Evolutionary conservation across 2,329 filamentous ascomycete species (phyloP), one percentile per base, ranked within the genome.

Genomic region (Clarireedia homoeocarpa): DNA sequence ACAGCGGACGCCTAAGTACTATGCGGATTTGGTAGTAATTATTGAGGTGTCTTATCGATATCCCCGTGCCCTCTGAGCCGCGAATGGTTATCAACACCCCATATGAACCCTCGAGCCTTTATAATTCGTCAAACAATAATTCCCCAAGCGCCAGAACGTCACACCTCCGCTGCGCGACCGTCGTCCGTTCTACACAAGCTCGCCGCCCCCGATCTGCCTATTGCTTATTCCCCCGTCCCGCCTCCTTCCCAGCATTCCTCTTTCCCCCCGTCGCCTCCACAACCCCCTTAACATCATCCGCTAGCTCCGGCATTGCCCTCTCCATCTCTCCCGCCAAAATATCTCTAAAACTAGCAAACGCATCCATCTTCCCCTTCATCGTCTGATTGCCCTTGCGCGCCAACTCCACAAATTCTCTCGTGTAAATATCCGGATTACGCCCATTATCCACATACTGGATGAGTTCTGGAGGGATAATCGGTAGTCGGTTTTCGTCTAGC

Each of bases 391-490:
- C 76, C 48, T 83, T 75, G 54, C 83, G 74, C 24, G 84, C 83
- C 52, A 84, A 75, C 78, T 88, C 84, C 65, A 87, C 83, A 65
- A 88, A 87, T 73, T 88, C 84, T 65, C 84, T 77, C 54, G 84
- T 88, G 75, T 88, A 88, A 63, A 88, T 87, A 71, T 88, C 84
- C 2, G 84, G 84, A 73, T 88, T 88, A 51, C 84, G 82, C 46
- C 84, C 84, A 67, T 82, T 81, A 69, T 88, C 84, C 64, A 88
- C 84, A 72, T 88, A 88, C 66, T 82, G 75, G 58, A 86, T 75
- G 12, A 87, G 77, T 65, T 86, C 83, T 51, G 78, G 78, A 2
- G 83, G 83, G 23, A 85, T 76, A 34, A 69, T 71, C 4, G 81
- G 80, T 42, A 83, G 75, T 65, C 59, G 17, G 55, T 57, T 26